These are phyloP conservation scores for Ceratocystis colombiana DNA, from an alignment of 2,329 filamentous ascomycete species.

Conservation along the genomic window DNA sequence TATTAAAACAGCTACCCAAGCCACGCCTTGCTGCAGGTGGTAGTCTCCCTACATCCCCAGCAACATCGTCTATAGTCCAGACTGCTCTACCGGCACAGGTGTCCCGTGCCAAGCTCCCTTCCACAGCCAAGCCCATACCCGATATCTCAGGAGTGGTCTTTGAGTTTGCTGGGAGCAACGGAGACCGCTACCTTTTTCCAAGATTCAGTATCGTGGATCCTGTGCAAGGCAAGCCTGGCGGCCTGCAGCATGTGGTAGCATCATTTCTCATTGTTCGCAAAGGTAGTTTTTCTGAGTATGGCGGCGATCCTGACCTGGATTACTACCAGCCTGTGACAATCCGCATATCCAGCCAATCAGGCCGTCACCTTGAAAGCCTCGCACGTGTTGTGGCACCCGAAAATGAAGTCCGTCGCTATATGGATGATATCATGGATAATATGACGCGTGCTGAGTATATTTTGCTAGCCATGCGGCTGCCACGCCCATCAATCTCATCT, in stretches of 20 bases:
- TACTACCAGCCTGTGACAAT: constrained; percentile 69
- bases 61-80: neutral
- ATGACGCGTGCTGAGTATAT: constrained; percentile 60
- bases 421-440: constrained; percentile 60
- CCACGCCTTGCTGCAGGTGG: constrained; percentile 27
- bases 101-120: constrained; percentile 31
- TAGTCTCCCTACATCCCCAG: constrained; percentile 24
- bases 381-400: constrained; percentile 51
- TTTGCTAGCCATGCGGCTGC: constrained; percentile 56
- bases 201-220: constrained; percentile 57
- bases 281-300: constrained; percentile 55
- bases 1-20: constrained; percentile 31
- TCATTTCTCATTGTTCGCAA: constrained; percentile 70
- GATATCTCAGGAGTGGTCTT: constrained; percentile 59
- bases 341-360: constrained; percentile 45
- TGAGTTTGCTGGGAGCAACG: constrained; percentile 56
- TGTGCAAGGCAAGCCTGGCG: constrained; percentile 17
- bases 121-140: constrained; percentile 30
- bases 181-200: constrained; percentile 69
- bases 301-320: constrained; percentile 53
- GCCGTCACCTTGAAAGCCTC: constrained; percentile 51
- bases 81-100: neutral
- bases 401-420: constrained; percentile 55
- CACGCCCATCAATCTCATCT: constrained; percentile 32
- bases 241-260: constrained; percentile 55